A percentile compares a stretch with the other conserved stretches of the same genome.
phyloP scores from a whole-genome alignment of 805 yeast genomes.

The Kuraishia capsulata region DNA sequence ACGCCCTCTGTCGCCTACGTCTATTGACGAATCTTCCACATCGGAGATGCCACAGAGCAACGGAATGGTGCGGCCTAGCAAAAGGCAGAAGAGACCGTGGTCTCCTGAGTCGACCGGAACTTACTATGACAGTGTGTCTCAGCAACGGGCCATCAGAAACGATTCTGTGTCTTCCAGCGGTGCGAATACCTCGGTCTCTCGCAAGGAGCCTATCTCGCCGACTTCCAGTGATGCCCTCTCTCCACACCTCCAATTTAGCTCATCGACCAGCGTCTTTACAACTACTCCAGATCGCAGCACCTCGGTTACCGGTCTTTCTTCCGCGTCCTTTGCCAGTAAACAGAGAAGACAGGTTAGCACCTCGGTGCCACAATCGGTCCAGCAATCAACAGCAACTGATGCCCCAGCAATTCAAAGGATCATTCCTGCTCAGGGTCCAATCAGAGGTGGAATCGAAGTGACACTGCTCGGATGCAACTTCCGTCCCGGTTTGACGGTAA shows the following conservation, averaged over 20 bases:
- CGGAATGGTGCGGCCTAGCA: constrained; percentile 8
- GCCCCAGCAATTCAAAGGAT: constrained; percentile 54
- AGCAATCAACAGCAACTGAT: neutral
- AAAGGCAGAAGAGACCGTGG: constrained; percentile 23
- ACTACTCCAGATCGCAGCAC: constrained; percentile 19
- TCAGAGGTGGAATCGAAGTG: constrained; percentile 93
- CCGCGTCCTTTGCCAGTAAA: neutral
- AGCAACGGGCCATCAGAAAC: constrained; percentile 8
- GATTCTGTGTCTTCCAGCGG: constrained; percentile 12
- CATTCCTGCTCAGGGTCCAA: constrained; percentile 93
- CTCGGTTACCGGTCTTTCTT: neutral
- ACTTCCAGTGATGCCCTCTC: constrained; percentile 18
- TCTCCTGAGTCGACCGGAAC: constrained; percentile 17
- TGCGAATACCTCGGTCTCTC: no score
- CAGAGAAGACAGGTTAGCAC: neutral
- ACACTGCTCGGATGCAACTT: constrained; percentile 85
- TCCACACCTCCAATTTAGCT: constrained; percentile 14
- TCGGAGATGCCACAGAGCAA: neutral
- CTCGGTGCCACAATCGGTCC: neutral
- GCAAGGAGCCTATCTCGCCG: constrained; percentile 21
- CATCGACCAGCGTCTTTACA: constrained; percentile 20
- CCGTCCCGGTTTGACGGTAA: constrained; percentile 64
- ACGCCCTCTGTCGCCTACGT: constrained; percentile 15
- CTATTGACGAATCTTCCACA: constrained; percentile 23
- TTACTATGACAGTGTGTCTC: neutral